Base-by-base conservation (phyloP, 2,329 filamentous ascomycete genomes). In the Arthroderma sp. region DNA sequence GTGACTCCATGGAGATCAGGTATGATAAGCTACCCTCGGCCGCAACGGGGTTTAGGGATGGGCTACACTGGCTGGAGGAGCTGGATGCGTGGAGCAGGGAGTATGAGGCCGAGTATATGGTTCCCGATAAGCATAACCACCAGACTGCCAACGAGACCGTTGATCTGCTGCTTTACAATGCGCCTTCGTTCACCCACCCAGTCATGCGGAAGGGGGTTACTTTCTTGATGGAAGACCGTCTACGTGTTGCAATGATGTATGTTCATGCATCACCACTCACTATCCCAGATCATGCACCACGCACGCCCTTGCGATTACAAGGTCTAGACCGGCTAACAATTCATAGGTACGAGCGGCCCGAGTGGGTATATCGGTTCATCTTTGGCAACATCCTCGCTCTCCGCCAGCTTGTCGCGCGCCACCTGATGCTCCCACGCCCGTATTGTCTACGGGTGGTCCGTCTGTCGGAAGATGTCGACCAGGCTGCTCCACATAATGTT, bases 1-100 rank as follows among this genome's bases (percentile, higher is more conserved):
- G 86, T 13, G 83, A 88, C 63, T 80, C 81, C 55, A 85, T 90
- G 81, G 78, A 76, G 0, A 86, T 90, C 57, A 70, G 71, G 2
- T 80, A 74, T 52, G 69, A 71, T 1, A 65, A 61, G 1, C 69
- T 82, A n/a, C 74, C 74, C 0, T 76, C 73, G 0, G 63, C 61
- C 1, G 61, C 65, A 35, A 64, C 62, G 0, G 75, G 73, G 0
- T 80, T 76, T 62, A 65, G 67, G 3, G 77, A 80, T 62, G 78
- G 79, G 0, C 63, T 80, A 19, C 71, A 79, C 2, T 83, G 77
- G 73, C 67, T 77, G 2, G 73, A 80, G 1, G 78, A 80, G 54
- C 62, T 82, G 0, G 66, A 67, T 17, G 65, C 63, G 0, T 83
- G 80, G 81, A 74, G 74, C 55, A 58, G 75, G 53, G 64, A 66